Evolutionary conservation across 2,329 filamentous ascomycete species (phyloP), one percentile per base, ranked within the genome.

Genomic region (Pseudopithomyces maydicus): DNA sequence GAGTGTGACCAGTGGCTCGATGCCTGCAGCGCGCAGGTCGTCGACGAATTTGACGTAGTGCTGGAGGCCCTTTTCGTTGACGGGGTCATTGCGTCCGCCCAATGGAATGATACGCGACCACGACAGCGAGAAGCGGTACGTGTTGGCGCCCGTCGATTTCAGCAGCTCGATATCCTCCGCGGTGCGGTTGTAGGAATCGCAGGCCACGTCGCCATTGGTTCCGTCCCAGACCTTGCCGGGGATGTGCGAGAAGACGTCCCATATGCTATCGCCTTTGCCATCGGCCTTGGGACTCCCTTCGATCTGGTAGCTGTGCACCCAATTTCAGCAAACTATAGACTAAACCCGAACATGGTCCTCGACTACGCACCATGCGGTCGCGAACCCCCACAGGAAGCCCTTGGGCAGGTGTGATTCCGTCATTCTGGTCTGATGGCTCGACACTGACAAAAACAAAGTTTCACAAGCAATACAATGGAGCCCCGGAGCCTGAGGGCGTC

Each of bases 221-320:
- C 86, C 88, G 68, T 91, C 90, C 54, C 91, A 90, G 68, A 95
- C 92, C 78, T 95, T 96, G 69, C 90, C 90, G 6, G 89, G 87
- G 52, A 86, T 88, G 61, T 85, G 85, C 78, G 90, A 93, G 80
- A 96, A 96, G n/a, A 85, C 88, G 78, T 96, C 92, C 92, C 92
- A 96, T 75, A 96, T 95, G 59, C 89, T 91, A 53, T 90, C 88
- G 20, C 85, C 89, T 62, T 91, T 90, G 63, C 91, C 92, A 72
- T 94, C 91, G 71, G 88, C 85, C 46, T 89, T 81, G 38, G 84
- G 81, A 46, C 87, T 87, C 56, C 92, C 92, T 80, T 96, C 92
- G 66, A 96, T 90, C 75, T 96, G 91, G 80, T 95, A 96, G 73
- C 91, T 95, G 71, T 38, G 44, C n/a, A 47, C 57, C 43, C 54